Base-by-base conservation (phyloP, 768 basidiomycete species). In the Dendrothele bispora region DNA sequence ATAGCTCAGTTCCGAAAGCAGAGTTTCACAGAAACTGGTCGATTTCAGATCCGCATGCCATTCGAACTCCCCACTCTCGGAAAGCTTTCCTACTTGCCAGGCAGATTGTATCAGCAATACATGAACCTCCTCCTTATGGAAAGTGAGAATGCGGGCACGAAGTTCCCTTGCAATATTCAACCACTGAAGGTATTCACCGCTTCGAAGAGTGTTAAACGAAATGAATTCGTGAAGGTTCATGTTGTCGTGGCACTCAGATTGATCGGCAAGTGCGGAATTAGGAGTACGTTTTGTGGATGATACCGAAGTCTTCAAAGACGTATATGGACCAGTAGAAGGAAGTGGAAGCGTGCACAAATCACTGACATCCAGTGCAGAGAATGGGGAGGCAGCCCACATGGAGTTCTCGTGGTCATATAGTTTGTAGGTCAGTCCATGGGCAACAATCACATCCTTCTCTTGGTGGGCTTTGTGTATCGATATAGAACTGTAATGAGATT, bases 111-210 rank as follows among this genome's bases (percentile, higher is more conserved):
- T 61, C 1, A 82, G 20, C 0, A 82, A 61, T 0, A 64, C 46
- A 48, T 77, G 66, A 1, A 82, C 71, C 15, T 70, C 72, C 0
- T 63, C 61, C 6, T 55, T 47, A 20, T 63, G 59, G 47, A 82
- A 72, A 7, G 63, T 67, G 46, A 82, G 52, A 0, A 55, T 53
- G 17, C 66, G 61, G 6, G 64, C 63, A 6, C 65, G 63, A n/a
- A 82, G 53, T 50, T 76, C 76, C n/a, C 73, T 67, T 10, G 67
- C 48, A 34, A 82, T 70, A 48, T 81, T 81, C 30, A 71, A 57
- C 79, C 78, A 80, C 41, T 81, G 79, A 0, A 82, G 51, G 2
- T 48, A 56, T 0, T 62, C 49, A 0, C 79, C 78, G 28, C 72
- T 67, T 5, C 80, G 74, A 28, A 82, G 51, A 39, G 65, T 61